Evolutionary conservation across 768 basidiomycete species (phyloP), one percentile per base, ranked within the genome.

Genomic region (Leucosporidium creatinivorum): DNA sequence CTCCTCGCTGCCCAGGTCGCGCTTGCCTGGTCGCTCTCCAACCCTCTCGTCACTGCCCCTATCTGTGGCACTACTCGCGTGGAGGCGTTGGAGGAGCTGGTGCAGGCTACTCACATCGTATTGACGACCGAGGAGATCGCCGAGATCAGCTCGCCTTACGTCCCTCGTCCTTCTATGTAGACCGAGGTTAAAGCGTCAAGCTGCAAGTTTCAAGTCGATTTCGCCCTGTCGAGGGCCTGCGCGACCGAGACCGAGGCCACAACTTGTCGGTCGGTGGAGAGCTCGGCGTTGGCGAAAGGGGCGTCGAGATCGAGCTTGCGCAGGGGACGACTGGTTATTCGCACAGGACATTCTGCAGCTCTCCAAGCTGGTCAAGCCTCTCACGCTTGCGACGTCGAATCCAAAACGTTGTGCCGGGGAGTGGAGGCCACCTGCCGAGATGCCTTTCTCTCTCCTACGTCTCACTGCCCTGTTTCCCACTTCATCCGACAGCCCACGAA

Each of bases 111-210:
- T 23, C 70, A 84, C 60, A 67, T 86, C 36, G 78, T 80, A 64
- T 79, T 87, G 57, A 81, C 82, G 0, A 78, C 80, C 0, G 85
- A 86, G 28, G 86, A 88, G 72, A 77, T 84, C 51, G 81, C 83
- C 75, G 80, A 80, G 63, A 80, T 88, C 36, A 82, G 83, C 65
- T 82, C 84, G 69, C 81, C 82, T 3, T 87, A 87, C 78, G 56
- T 75, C 62, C 79, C 84, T 2, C 79, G 79, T 66, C 69, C 67
- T 44, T 44, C 39, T 17, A 44, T 44, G 39, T 44, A 44, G 33
- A n/a, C n/a, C n/a, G n/a, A n/a, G n/a, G n/a, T n/a, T n/a, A n/a
- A n/a, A n/a, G n/a, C n/a, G n/a, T n/a, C n/a, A n/a, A n/a, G n/a
- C n/a, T n/a, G n/a, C n/a, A n/a, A n/a, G n/a, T n/a, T n/a, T n/a